Conservation (phyloP, 345 rosid genomes). For the Eutrema heterophyllum region DNA sequence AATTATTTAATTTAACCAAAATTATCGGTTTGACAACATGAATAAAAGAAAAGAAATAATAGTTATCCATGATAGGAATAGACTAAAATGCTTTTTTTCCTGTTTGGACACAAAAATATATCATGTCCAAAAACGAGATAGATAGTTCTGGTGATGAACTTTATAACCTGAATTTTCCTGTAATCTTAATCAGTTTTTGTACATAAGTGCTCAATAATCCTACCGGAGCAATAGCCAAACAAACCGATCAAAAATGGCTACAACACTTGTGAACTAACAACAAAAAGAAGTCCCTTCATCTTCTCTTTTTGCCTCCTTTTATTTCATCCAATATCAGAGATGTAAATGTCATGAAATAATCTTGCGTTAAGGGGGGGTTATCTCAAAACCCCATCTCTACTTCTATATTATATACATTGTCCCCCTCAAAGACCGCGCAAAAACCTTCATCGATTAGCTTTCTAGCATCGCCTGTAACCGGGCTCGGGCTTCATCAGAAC, state of each 20-base stretch:
- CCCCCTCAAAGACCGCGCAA: slow-evolving; percentile 5
- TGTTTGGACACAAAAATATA: too few relatives aligned
- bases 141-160: background rate
- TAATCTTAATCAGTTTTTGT: slow-evolving; percentile 14
- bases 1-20: too few relatives aligned
- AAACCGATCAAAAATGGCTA: slow-evolving; percentile 24
- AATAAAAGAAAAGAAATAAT: too few relatives aligned
- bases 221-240: slow-evolving; percentile 5
- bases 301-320: slow-evolving; percentile 2
- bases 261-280: slow-evolving; percentile 20
- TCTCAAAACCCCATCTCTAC: slow-evolving; percentile 6
- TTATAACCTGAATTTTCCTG: background rate
- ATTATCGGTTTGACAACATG: too few relatives aligned
- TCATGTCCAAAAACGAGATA: too few relatives aligned
- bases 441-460: slow-evolving; percentile 2
- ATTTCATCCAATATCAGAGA: slow-evolving; percentile 17
- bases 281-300: background rate
- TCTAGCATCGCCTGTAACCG: slow-evolving; percentile 21
- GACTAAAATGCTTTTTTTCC: too few relatives aligned
- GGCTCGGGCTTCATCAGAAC: slow-evolving; percentile 53
- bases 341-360: slow-evolving; percentile 16
- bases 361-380: background rate
- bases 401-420: slow-evolving; percentile 17
- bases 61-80: too few relatives aligned
- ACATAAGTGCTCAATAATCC: slow-evolving; percentile 16